A percentile compares a stretch with the other conserved stretches of the same genome.
Conservation (phyloP, 2,329 filamentous ascomycete species). For the Monilinia polystroma region DNA sequence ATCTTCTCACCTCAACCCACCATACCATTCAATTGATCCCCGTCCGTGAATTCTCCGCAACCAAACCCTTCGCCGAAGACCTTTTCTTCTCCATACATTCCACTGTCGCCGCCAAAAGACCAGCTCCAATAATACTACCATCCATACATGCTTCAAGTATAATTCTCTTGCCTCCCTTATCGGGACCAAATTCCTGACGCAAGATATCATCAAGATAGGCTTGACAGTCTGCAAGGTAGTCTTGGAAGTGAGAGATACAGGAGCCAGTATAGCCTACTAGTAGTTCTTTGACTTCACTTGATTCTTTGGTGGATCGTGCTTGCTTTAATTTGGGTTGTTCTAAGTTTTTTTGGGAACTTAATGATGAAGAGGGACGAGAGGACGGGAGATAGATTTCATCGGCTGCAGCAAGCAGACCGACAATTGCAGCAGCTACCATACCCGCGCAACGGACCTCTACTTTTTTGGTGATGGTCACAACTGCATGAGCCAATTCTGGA, state of each 20-base stretch:
- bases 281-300: slow-evolving; percentile 51
- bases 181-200: slow-evolving; percentile 43
- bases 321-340: background rate
- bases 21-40: background rate
- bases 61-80: background rate
- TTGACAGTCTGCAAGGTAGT: slow-evolving; percentile 70
- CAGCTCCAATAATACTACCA: slow-evolving; percentile 61
- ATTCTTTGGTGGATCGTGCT: background rate
- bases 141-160: slow-evolving; percentile 58
- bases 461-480: slow-evolving; percentile 66
- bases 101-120: slow-evolving; percentile 52
- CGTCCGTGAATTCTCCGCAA: background rate
- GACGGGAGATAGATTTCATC: slow-evolving; percentile 55
- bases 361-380: background rate
- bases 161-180: slow-evolving; percentile 43
- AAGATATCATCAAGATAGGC: slow-evolving; percentile 60
- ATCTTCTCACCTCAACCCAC: background rate
- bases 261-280: slow-evolving; percentile 79
- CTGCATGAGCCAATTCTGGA: slow-evolving; percentile 53
- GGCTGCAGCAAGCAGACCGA: slow-evolving; percentile 67
- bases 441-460: slow-evolving; percentile 72
- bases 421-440: slow-evolving; percentile 69
- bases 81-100: background rate
- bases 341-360: slow-evolving; percentile 22
- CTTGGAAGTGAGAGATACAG: slow-evolving; percentile 76